Base-by-base conservation (phyloP, 257 asterid genomes). In the Nicotiana otophora region DNA sequence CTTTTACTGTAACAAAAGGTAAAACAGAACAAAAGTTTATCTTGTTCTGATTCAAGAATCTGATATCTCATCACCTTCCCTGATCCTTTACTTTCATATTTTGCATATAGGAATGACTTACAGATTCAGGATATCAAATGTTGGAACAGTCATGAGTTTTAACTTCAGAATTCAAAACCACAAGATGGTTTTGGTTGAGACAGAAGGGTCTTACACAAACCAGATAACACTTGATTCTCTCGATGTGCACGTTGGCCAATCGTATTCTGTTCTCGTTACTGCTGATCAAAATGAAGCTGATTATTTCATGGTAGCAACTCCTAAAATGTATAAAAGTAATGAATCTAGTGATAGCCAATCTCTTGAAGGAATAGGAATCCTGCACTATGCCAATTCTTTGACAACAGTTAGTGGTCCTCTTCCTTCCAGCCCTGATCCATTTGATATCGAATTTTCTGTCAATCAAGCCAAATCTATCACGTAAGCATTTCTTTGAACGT, bases 221-320 rank as follows among this genome's bases (percentile, higher is more conserved):
- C 91, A 89, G 83, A 84, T 87, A 11, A 26, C 72, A n/a, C 34
- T 93, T 31, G 87, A 85, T 9, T 91, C 93, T 6, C 88, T 93
- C 1, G 98, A 93, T 12, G 90, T 93, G 62, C 97, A 93, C 76
- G 89, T 91, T 3, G 98, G 98, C 26, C 98, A 93, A 53, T 93
- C 97, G 20, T 93, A 93, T 87, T 92, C 97, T 34, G 93, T 93
- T 80, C 92, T 93, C 61, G 88, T 93, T 34, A 85, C 88, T 46
- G 86, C 89, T 34, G 88, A 88, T 84, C 90, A 89, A 53, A 16
- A 69, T 16, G 76, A 77, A 1, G 78, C 64, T 2, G 98, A 94
- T 77, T 92, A 89, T 58, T 94, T 87, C 61, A 55, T 92, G 0
- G 95, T 91, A 0, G 97, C 98, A 28, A 89, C 88, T 46, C 96